These are phyloP conservation scores for Capniomyces stellatus DNA, from an alignment of 371 early-diverging fungal genomes.

Conservation along the genomic window DNA sequence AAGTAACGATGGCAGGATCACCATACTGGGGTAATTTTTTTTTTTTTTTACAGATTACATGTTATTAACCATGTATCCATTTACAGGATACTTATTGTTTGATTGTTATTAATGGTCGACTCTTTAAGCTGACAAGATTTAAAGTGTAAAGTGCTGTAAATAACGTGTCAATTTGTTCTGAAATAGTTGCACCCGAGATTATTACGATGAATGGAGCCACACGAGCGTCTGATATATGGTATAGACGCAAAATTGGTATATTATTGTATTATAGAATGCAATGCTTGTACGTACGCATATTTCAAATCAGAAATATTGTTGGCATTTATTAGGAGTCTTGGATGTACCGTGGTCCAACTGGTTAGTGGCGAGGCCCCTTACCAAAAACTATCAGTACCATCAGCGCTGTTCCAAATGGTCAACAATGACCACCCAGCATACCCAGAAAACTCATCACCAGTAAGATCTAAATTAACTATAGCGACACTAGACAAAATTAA, in stretches of 20 bases:
- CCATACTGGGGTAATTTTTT: conserved; percentile 25
- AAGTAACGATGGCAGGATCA: conserved; percentile 20
- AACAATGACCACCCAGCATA: conserved; percentile 44
- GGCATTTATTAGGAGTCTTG: no score
- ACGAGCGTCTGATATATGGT: conserved; percentile 69
- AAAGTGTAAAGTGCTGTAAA: no score
- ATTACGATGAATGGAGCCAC: conserved; percentile 59
- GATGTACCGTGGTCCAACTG: conserved; percentile 43
- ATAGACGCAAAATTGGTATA: no score
- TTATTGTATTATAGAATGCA: no score
- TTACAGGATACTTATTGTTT: no score
- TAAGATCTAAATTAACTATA: neutral
- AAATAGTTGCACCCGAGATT: conserved; percentile 81
- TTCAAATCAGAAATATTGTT: no score
- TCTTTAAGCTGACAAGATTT: no score
- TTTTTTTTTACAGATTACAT: no score
- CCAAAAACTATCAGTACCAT: conserved; percentile 32
- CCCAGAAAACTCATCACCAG: conserved; percentile 28
- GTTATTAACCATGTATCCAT: no score
- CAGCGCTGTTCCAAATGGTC: conserved; percentile 43
- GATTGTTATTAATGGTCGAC: no score
- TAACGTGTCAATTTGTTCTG: no score
- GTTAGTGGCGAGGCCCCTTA: conserved; percentile 42
- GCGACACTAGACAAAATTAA: conserved; percentile 23
- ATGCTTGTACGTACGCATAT: no score